Evolutionary conservation across 2,329 filamentous ascomycete genomes (phyloP).

Genomic region (Reticulascus tulasneorum): DNA sequence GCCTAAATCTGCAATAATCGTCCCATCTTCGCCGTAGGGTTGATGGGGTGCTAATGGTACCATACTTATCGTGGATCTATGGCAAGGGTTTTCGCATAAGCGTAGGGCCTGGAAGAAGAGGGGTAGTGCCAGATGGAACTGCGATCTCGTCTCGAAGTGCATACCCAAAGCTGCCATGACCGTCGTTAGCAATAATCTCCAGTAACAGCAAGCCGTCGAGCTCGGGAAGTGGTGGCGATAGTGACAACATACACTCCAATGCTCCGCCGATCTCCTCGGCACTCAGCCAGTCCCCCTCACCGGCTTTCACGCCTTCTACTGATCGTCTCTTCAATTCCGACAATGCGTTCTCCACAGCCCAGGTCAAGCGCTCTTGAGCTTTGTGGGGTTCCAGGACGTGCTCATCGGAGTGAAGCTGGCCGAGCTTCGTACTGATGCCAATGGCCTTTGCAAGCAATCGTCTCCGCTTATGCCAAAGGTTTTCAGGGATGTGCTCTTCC

Average conservation of each 20-base stretch:
- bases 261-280: slow-evolving; percentile 69
- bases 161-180: slow-evolving; percentile 63
- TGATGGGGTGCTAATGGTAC: slow-evolving; percentile 1
- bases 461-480: slow-evolving; percentile 55
- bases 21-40: no score
- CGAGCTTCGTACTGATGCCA: slow-evolving; percentile 76
- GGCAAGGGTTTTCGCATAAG: slow-evolving; percentile 64
- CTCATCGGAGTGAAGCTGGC: slow-evolving; percentile 73
- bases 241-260: slow-evolving; percentile 54
- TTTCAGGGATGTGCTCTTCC: slow-evolving; percentile 35
- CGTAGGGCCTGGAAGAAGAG: slow-evolving; percentile 82
- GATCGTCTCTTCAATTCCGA: slow-evolving; percentile 69
- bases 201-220: not conserved
- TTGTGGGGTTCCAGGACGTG: slow-evolving; percentile 70
- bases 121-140: slow-evolving; percentile 78
- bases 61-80: slow-evolving; percentile 73
- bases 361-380: slow-evolving; percentile 71
- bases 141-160: slow-evolving; percentile 68
- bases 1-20: slow-evolving; percentile 1
- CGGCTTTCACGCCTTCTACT: slow-evolving; percentile 63
- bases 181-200: slow-evolving; percentile 19
- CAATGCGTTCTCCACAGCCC: slow-evolving; percentile 76
- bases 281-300: slow-evolving; percentile 68
- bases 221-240: not conserved
- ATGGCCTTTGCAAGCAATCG: slow-evolving; percentile 71